Percentiles rank a stretch among this genome's conserved stretches.
phyloP scores from a whole-genome alignment of 2,329 filamentous ascomycete species.

The Zymoseptoria tritici region DNA sequence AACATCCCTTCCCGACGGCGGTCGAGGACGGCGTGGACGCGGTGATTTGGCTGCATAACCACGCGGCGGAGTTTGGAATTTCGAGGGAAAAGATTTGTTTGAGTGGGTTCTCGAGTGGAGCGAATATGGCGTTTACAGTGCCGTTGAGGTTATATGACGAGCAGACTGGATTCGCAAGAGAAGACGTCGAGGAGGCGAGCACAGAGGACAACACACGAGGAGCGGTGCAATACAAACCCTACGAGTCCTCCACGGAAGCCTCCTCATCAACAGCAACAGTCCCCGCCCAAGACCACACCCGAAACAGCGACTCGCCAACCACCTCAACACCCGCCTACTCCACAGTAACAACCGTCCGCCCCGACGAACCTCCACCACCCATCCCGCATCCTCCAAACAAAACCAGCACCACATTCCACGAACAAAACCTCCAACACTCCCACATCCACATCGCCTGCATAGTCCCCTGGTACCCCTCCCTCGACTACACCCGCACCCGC shows the following conservation, averaged over 20 bases:
- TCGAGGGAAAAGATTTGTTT: conserved; percentile 52
- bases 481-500: conserved; percentile 55
- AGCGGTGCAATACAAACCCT: not conserved
- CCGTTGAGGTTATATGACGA: conserved; percentile 51
- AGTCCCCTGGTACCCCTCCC: conserved; percentile 55
- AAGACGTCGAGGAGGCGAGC: not conserved
- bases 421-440: conserved; percentile 8
- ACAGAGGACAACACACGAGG: not conserved
- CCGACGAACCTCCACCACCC: conserved; percentile 10
- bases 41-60: conserved; percentile 49
- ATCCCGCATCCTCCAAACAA: conserved; percentile 3
- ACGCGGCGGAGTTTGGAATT: conserved; percentile 50
- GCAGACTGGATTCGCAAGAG: conserved; percentile 26
- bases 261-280: conserved; percentile 4
- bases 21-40: conserved; percentile 59
- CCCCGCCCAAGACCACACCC: not conserved
- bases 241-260: conserved; percentile 12
- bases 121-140: conserved; percentile 56
- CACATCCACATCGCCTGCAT: conserved; percentile 47
- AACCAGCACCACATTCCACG: conserved; percentile 5
- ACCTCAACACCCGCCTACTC: conserved; percentile 7
- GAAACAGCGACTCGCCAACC: not conserved
- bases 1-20: conserved; percentile 54
- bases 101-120: conserved; percentile 57
- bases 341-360: conserved; percentile 15